Percentiles rank a stretch among this genome's conserved stretches.
Conservation (phyloP, 139 green algal genomes). For the Diplosphaera chodatii region DNA sequence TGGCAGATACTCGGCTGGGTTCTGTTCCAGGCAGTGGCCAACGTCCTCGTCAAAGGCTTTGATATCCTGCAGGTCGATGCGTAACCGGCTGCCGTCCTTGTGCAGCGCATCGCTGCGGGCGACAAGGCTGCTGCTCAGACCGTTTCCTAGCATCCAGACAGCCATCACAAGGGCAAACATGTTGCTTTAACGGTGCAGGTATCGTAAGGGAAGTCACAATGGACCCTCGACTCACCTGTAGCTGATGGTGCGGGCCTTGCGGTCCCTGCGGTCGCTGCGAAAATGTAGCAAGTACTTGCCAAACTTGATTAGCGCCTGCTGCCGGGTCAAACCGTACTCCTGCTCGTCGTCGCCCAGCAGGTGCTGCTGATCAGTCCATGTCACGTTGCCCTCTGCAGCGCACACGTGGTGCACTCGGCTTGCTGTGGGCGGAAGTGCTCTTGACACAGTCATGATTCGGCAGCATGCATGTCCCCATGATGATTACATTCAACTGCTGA, state of each 20-base stretch:
- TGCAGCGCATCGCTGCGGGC: slow-evolving; percentile 34
- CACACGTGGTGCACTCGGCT: too few relatives aligned
- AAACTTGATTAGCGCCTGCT: slow-evolving; percentile 39
- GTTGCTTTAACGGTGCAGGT: too few relatives aligned
- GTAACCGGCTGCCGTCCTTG: slow-evolving; percentile 24
- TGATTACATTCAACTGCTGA: not conserved
- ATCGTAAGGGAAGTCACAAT: too few relatives aligned
- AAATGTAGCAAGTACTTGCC: slow-evolving; percentile 49
- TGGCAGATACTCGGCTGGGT: slow-evolving; percentile 66
- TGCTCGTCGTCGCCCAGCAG: slow-evolving; percentile 11
- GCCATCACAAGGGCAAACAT: too few relatives aligned
- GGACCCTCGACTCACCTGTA: too few relatives aligned
- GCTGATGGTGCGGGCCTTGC: slow-evolving; percentile 18
- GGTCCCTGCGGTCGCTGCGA: slow-evolving; percentile 27
- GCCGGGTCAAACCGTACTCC: not conserved
- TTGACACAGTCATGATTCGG: slow-evolving; percentile 11
- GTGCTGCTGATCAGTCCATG: not conserved
- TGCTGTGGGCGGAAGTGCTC: not conserved
- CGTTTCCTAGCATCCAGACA: too few relatives aligned
- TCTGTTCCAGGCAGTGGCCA: slow-evolving; percentile 43
- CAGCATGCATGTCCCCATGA: not conserved
- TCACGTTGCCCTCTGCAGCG: not conserved
- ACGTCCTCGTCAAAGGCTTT: slow-evolving; percentile 50
- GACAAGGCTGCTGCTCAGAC: too few relatives aligned
- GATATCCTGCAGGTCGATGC: slow-evolving; percentile 63